These are phyloP conservation scores for Stenocarpella maydis DNA, from an alignment of 2,329 filamentous ascomycete species.

Conservation along the genomic window DNA sequence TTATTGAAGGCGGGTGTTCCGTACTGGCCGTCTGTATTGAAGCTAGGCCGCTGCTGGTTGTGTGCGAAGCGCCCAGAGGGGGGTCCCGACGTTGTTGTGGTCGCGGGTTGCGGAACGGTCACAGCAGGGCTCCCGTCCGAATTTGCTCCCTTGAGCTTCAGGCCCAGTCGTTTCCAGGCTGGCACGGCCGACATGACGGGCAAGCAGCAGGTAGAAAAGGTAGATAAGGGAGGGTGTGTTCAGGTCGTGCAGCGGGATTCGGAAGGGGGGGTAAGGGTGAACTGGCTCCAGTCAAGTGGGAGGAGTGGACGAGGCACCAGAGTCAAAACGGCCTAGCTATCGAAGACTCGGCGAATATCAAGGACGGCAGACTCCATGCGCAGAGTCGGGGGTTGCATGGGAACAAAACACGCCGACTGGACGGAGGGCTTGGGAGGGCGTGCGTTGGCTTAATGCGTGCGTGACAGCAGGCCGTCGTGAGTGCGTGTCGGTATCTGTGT, in stretches of 20 bases:
- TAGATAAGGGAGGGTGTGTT: constrained; percentile 29
- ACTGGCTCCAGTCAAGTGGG: constrained; percentile 18
- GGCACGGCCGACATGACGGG: constrained; percentile 58
- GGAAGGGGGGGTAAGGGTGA: constrained; percentile 31
- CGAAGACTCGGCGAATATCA: constrained; percentile 11
- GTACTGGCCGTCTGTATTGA: constrained; percentile 38
- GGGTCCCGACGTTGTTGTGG: constrained; percentile 29
- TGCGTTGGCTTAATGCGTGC: constrained; percentile 21
- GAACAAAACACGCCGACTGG: constrained; percentile 32
- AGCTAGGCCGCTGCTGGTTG: constrained; percentile 41
- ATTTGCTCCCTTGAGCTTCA: constrained; percentile 63
- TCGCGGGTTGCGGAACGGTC: constrained; percentile 37
- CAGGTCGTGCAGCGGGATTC: constrained; percentile 32
- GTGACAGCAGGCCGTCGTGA: constrained; percentile 22
- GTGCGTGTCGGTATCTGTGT: constrained; percentile 12
- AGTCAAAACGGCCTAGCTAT: constrained; percentile 25
- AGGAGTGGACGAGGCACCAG: constrained; percentile 10
- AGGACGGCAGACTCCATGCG: constrained; percentile 23
- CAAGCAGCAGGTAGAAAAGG: constrained; percentile 37
- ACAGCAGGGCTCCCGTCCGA: constrained; percentile 46
- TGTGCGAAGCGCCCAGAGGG: constrained; percentile 37
- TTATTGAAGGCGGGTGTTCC: constrained; percentile 52
- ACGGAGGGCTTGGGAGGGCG: constrained; percentile 15
- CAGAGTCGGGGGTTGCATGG: constrained; percentile 25
- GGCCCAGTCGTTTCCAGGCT: constrained; percentile 69